These are phyloP conservation scores for Eimeria tenella DNA, from an alignment of 169 alveolate genomes.

Conservation along the genomic window DNA sequence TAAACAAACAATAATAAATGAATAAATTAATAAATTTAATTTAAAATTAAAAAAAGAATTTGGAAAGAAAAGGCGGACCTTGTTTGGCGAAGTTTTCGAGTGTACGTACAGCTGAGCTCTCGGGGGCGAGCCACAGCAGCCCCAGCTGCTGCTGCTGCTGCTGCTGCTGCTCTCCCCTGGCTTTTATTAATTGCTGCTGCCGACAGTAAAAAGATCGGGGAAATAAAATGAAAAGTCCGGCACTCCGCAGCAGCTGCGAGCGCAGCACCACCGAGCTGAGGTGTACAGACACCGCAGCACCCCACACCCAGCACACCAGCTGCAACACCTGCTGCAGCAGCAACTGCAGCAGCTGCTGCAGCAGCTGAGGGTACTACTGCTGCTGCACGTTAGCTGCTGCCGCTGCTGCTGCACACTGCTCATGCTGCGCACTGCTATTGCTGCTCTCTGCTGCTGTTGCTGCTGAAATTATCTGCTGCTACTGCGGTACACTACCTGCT, in stretches of 20 bases:
- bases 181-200: not conserved
- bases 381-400: not conserved
- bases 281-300: no score
- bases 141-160: no score
- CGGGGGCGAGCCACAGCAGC: slow-evolving; percentile 18
- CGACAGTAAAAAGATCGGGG: not conserved
- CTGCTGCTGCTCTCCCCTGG: not conserved
- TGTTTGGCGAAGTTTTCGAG: slow-evolving; percentile 54
- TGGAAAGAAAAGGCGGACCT: not conserved
- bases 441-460: not conserved
- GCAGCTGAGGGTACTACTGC: not conserved
- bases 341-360: not conserved
- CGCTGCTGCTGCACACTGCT: not conserved
- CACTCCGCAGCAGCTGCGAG: slow-evolving; percentile 2
- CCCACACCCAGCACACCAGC: no score
- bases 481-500: no score
- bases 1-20: no score
- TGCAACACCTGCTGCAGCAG: no score
- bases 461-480: no score
- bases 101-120: not conserved
- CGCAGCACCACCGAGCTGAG: slow-evolving; percentile 56
- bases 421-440: not conserved
- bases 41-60: not conserved
- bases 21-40: no score
- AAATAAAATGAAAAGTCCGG: not conserved